These are phyloP conservation scores for Apiotrichum sp. DNA, from an alignment of 1,284 basidiomycete species.

Conservation along the genomic window DNA sequence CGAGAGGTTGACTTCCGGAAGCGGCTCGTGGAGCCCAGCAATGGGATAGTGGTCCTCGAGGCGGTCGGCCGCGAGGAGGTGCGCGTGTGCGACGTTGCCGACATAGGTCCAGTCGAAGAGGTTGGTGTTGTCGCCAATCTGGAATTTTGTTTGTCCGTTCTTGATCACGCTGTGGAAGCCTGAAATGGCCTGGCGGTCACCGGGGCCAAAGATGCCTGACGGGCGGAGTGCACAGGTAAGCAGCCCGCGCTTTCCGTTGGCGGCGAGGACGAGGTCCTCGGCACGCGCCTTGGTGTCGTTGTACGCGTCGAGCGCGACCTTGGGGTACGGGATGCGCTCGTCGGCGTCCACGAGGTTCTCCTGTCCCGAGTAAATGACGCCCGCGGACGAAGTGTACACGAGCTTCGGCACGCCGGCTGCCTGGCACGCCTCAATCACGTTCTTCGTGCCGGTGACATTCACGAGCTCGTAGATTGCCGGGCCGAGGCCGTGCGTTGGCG, in stretches of 20 bases:
- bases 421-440: slow-evolving; percentile 73
- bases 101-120: slow-evolving; percentile 98
- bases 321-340: slow-evolving; percentile 75
- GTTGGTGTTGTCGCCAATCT: slow-evolving; percentile 90
- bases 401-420: slow-evolving; percentile 71
- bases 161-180: slow-evolving; percentile 77
- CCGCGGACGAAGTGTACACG: slow-evolving; percentile 91
- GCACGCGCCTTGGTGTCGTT: slow-evolving; percentile 94
- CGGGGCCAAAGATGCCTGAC: slow-evolving; percentile 95
- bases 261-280: slow-evolving; percentile 73
- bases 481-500: slow-evolving; percentile 69
- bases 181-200: slow-evolving; percentile 80
- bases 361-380: slow-evolving; percentile 81
- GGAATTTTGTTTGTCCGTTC: slow-evolving; percentile 79
- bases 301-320: slow-evolving; percentile 78
- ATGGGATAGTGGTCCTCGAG: slow-evolving; percentile 43
- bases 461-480: slow-evolving; percentile 79
- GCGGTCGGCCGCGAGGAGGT: slow-evolving; percentile 82
- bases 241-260: slow-evolving; percentile 76
- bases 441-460: slow-evolving; percentile 86
- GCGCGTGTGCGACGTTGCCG: slow-evolving; percentile 89
- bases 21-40: slow-evolving; percentile 54
- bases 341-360: slow-evolving; percentile 76
- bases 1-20: slow-evolving; percentile 61
- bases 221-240: slow-evolving; percentile 86